Conservation (phyloP, 2,329 filamentous ascomycete genomes). For the Penicillium sp. region DNA sequence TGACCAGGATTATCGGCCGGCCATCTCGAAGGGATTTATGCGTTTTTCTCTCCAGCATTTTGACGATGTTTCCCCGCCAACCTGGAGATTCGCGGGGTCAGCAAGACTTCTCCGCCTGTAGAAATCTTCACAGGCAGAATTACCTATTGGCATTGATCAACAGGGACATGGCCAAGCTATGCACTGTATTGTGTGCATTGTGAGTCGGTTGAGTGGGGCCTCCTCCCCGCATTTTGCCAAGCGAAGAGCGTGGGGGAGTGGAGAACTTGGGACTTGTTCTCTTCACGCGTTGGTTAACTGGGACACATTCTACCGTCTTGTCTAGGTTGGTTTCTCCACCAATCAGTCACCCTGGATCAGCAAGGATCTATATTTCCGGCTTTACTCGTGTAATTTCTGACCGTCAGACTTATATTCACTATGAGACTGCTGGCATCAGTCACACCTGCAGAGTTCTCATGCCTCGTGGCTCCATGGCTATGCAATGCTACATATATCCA, state of each 20-base stretch:
- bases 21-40: neutral
- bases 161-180: neutral
- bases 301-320: neutral
- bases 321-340: neutral
- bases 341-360: neutral
- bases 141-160: neutral
- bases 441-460: too few relatives aligned
- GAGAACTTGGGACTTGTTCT: neutral
- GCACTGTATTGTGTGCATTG: neutral
- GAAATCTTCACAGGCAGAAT: neutral
- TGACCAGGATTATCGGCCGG: neutral
- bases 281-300: neutral
- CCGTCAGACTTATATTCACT: neutral
- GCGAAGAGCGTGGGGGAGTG: neutral
- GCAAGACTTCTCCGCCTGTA: constrained; percentile 1
- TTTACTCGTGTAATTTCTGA: neutral
- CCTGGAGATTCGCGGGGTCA: neutral
- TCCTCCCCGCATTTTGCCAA: constrained; percentile 22
- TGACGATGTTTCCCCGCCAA: neutral
- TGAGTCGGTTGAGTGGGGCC: neutral
- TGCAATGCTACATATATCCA: neutral
- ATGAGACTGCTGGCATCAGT: too few relatives aligned
- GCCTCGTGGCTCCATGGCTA: neutral
- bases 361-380: neutral
- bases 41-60: neutral